A percentile compares a stretch with the other conserved stretches of the same genome.
Conservation (phyloP, 352 stramenopile genomes). For the Peronospora belbahrii region DNA sequence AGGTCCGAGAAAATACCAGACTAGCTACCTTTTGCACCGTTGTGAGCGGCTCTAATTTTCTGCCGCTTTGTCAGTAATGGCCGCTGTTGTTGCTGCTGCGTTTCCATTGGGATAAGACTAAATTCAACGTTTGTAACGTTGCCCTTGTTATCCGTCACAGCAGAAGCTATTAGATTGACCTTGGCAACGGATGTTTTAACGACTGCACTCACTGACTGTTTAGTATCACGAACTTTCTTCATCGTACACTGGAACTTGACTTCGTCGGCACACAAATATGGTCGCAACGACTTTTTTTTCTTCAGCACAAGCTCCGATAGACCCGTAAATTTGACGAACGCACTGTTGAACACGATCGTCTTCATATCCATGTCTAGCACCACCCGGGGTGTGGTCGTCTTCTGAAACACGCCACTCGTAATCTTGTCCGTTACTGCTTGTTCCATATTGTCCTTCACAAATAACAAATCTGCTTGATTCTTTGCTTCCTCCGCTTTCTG, state of each 20-base stretch:
- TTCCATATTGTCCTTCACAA: conserved; percentile 10
- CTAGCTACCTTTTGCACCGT: conserved; percentile 1
- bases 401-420: conserved; percentile 43
- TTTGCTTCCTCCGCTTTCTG: conserved; percentile 52
- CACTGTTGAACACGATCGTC: conserved; percentile 47
- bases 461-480: conserved; percentile 25
- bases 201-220: conserved; percentile 35
- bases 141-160: conserved; percentile 38
- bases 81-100: neutral
- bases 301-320: conserved; percentile 39
- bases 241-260: conserved; percentile 39
- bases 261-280: conserved; percentile 43
- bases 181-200: conserved; percentile 24
- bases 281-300: conserved; percentile 49
- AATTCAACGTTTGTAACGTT: conserved; percentile 59
- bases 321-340: conserved; percentile 47
- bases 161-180: conserved; percentile 41
- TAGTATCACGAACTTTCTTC: conserved; percentile 33
- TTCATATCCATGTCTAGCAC: conserved; percentile 53
- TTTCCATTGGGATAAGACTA: conserved; percentile 40
- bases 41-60: neutral
- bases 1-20: neutral
- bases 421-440: conserved; percentile 24
- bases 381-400: conserved; percentile 50
- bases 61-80: neutral